Percentiles rank a stretch among this genome's conserved stretches.
phyloP scores from a whole-genome alignment of 345 rosid genomes.

The Eucalyptus erythrocorys region DNA sequence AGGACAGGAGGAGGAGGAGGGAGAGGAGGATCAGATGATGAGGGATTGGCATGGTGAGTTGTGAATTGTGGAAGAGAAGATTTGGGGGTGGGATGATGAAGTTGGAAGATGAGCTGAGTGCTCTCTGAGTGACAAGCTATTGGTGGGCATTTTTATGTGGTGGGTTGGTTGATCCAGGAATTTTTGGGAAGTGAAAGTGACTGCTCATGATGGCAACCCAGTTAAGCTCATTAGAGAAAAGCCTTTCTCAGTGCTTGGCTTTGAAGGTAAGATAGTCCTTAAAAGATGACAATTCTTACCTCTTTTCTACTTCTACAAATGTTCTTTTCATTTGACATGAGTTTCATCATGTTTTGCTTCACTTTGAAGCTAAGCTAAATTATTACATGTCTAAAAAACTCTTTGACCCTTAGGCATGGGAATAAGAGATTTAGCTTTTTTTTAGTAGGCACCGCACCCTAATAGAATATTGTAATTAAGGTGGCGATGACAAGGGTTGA shows the following conservation, averaged over 20 bases:
- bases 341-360: conserved; percentile 4
- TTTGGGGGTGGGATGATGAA: background rate
- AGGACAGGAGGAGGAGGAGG: conserved; percentile 5
- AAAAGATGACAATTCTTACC: background rate
- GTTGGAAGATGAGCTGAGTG: background rate
- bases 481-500: background rate
- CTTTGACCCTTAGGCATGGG: background rate
- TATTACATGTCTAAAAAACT: background rate
- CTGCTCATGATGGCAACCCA: background rate
- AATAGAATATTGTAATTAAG: background rate
- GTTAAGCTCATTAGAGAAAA: background rate
- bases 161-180: background rate
- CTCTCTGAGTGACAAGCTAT: background rate
- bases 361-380: conserved; percentile 52
- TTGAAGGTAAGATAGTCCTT: conserved; percentile 23
- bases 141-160: conserved; percentile 4
- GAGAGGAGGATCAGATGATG: conserved; percentile 1
- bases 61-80: background rate
- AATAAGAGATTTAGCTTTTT: background rate
- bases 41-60: background rate
- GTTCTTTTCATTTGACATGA: background rate
- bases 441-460: fast-evolving
- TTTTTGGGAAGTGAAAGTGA: background rate
- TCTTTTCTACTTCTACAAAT: background rate
- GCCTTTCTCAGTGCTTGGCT: conserved; percentile 14